Evolutionary conservation across 352 stramenopile genomes (phyloP).

Genomic region (Achlya hypogyna): DNA sequence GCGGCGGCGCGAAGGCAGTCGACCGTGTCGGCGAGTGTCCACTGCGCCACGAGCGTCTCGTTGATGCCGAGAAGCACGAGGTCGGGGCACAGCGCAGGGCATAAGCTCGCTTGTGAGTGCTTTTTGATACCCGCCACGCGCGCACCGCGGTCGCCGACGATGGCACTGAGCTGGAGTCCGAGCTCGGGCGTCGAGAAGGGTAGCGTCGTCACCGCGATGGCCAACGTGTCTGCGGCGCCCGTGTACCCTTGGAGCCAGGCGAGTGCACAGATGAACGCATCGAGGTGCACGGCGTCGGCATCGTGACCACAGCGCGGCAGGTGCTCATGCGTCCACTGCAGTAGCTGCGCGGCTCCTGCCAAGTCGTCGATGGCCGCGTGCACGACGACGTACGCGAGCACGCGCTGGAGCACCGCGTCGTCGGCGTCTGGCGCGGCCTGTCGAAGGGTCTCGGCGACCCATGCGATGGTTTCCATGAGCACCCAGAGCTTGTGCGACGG

Average conservation of each 20-base stretch:
- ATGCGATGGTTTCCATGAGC: conserved; percentile 43
- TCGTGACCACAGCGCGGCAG: conserved; percentile 70
- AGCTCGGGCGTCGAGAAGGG: conserved; percentile 77
- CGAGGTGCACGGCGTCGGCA: conserved; percentile 28
- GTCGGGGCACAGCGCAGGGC: conserved; percentile 50
- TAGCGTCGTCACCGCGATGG: conserved; percentile 51
- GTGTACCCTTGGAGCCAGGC: conserved; percentile 69
- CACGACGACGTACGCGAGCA: conserved; percentile 53
- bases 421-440: conserved; percentile 41
- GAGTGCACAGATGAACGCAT: conserved; percentile 63
- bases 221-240: conserved; percentile 24
- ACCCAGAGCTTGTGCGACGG: conserved; percentile 78
- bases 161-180: conserved; percentile 74
- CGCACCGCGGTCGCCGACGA: conserved; percentile 63
- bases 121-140: conserved; percentile 71
- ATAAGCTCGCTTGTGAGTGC: conserved; percentile 69
- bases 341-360: conserved; percentile 34
- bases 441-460: conserved; percentile 43
- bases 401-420: conserved; percentile 49
- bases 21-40: conserved; percentile 73
- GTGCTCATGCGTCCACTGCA: conserved; percentile 52
- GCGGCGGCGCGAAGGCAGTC: conserved; percentile 43
- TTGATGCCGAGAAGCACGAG: conserved; percentile 78
- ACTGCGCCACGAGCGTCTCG: conserved; percentile 65
- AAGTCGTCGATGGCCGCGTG: conserved; percentile 54